Conservation (phyloP, 306 rosid genomes). For the Cucurbita maxima region DNA sequence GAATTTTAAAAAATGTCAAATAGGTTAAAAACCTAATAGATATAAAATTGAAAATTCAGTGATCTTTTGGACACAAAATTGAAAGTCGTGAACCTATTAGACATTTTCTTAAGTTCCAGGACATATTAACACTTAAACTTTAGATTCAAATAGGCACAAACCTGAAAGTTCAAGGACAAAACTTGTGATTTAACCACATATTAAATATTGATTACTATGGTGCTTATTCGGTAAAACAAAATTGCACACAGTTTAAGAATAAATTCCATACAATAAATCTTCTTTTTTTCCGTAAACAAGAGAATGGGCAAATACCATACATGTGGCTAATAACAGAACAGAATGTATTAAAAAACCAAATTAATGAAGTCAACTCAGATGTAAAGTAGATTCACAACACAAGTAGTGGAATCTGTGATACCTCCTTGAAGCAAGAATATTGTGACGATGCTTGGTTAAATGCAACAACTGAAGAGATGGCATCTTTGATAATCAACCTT, state of each 20-base stretch:
- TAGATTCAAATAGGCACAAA: too few species aligned
- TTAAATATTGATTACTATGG: not conserved
- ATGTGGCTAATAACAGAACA: not conserved
- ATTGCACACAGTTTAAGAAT: not conserved
- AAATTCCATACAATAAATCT: not conserved
- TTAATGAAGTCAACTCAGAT: not conserved
- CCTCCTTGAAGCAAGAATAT: constrained; percentile 81
- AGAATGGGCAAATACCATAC: not conserved
- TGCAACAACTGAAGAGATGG: constrained; percentile 86
- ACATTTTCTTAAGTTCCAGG: not conserved
- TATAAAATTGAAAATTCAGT: too few species aligned
- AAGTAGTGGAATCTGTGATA: constrained; percentile 11
- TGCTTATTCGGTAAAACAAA: not conserved
- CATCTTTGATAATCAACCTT: constrained; percentile 27
- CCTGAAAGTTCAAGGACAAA: not conserved
- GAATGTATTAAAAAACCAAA: not conserved
- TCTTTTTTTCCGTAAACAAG: not conserved
- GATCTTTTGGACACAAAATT: too few species aligned
- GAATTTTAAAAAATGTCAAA: too few species aligned
- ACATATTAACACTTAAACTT: too few species aligned
- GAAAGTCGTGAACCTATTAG: too few species aligned
- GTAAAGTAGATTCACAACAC: not conserved
- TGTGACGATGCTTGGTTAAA: constrained; percentile 66
- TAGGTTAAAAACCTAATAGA: too few species aligned
- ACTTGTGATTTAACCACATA: not conserved